A percentile compares a stretch with the other conserved stretches of the same genome.
These are phyloP conservation scores for Citrus medica DNA, from an alignment of 345 rosid species.

Conservation along the genomic window DNA sequence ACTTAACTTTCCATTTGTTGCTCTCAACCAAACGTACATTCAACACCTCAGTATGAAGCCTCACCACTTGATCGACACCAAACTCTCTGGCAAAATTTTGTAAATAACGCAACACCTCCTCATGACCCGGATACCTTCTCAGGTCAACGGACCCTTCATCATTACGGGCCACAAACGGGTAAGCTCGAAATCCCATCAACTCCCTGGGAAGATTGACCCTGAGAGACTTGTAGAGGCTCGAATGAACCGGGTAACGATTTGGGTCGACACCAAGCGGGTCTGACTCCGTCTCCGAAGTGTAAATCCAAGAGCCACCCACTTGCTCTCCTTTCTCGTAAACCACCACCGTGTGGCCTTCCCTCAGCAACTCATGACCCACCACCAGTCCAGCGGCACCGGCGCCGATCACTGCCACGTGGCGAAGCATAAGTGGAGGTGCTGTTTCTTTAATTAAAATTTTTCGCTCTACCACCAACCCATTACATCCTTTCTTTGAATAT, in stretches of 20 bases:
- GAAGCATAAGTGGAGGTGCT: conserved; percentile 17
- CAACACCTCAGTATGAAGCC: conserved; percentile 55
- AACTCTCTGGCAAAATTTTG: conserved; percentile 60
- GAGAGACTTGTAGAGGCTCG: conserved; percentile 77
- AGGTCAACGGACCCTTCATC: conserved; percentile 35
- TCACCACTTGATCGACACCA: conserved; percentile 48
- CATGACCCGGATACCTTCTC: conserved; percentile 70
- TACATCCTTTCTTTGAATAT: too few relatives aligned
- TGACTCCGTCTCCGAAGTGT: conserved; percentile 47
- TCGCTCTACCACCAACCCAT: too few relatives aligned
- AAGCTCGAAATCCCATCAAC: conserved; percentile 73
- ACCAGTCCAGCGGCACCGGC: conserved; percentile 90
- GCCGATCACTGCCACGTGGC: conserved; percentile 77
- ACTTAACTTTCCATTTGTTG: conserved; percentile 57
- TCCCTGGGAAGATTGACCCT: conserved; percentile 88
- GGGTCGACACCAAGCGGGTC: conserved; percentile 72
- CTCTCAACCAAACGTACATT: conserved; percentile 30
- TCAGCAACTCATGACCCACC: conserved; percentile 66
- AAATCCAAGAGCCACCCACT: conserved; percentile 78
- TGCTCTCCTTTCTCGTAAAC: conserved; percentile 66
- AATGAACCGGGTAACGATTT: conserved; percentile 42
- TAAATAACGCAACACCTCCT: conserved; percentile 60
- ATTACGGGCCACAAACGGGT: conserved; percentile 44
- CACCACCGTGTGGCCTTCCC: conserved; percentile 75
- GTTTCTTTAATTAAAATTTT: too few relatives aligned